Base-by-base conservation (phyloP, 768 basidiomycete species). In the Trametes maxima region DNA sequence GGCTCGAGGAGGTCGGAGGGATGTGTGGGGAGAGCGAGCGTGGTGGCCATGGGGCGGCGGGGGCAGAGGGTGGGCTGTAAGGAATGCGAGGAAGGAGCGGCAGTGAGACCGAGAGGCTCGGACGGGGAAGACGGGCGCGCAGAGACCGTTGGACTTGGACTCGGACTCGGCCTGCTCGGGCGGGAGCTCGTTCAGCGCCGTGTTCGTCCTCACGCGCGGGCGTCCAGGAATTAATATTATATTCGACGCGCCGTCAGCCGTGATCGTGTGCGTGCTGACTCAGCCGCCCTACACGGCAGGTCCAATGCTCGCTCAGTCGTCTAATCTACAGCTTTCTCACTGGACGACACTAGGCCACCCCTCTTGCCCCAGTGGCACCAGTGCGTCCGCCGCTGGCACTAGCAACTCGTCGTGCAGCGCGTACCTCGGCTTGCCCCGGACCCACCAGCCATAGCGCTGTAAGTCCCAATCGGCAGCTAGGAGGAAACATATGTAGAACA, bases 401-500 rank as follows among this genome's bases (percentile, higher is more conserved):
- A 16, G 24, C 13, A 42, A 40, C n/a, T 59, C 47, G 24, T 64
- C 62, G 16, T 64, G 62, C 37, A 64, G 37, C 11, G 62, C 62
- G 16, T 39, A 64, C 39, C 46, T 55, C 33, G 62, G 59, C 57
- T 55, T 64, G 53, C 62, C 43, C 21, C 67, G 67, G 7, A 67
- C 54, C 51, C 54, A 63, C 1, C 61, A 52, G 4, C 67, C 67
- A 19, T 65, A 67, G 22, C 50, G 55, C 67, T 67, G 19, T 19
- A 5, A 24, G 14, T 16, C n/a, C n/a, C n/a, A n/a, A n/a, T 19
- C 17, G 24, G 17, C 17, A 4, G n/a, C n/a, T n/a, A 24, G 19
- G 37, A 47, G n/a, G 0, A 17, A 4, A 77, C 84, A 65, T 66
- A 82, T 84, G 69, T 76, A 85, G 66, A 87, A 84, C 17, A 86